These are phyloP conservation scores for Hagleromyces aurorensis DNA, from an alignment of 805 yeast species.

Conservation along the genomic window DNA sequence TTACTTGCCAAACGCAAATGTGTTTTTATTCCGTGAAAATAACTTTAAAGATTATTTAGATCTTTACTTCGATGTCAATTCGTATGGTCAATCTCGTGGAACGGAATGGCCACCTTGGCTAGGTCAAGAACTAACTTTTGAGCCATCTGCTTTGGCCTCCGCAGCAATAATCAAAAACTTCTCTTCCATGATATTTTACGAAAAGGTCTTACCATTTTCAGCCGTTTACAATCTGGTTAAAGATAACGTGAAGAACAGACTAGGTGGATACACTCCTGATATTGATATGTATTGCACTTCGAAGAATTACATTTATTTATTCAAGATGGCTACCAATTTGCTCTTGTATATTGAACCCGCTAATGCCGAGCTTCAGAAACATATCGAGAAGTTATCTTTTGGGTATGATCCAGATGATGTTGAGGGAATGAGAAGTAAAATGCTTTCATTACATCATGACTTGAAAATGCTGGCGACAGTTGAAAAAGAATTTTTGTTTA, in stretches of 20 bases:
- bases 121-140: slow-evolving; percentile 61
- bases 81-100: slow-evolving; percentile 49
- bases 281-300: slow-evolving; percentile 66
- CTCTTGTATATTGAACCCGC: slow-evolving; percentile 70
- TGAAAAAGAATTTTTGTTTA: slow-evolving; percentile 40
- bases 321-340: slow-evolving; percentile 52
- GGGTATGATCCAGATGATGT: slow-evolving; percentile 65
- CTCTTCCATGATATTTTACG: slow-evolving; percentile 53
- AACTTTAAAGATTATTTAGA: slow-evolving; percentile 37
- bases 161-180: slow-evolving; percentile 56
- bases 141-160: slow-evolving; percentile 39
- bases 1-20: slow-evolving; percentile 59
- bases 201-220: slow-evolving; percentile 42
- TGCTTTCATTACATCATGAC: slow-evolving; percentile 43
- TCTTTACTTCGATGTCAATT: slow-evolving; percentile 37
- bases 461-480: slow-evolving; percentile 36
- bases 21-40: slow-evolving; percentile 54
- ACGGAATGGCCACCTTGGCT: slow-evolving; percentile 86
- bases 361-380: slow-evolving; percentile 46
- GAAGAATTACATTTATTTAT: slow-evolving; percentile 59
- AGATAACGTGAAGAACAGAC: slow-evolving; percentile 34
- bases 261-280: slow-evolving; percentile 61
- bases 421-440: slow-evolving; percentile 38
- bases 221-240: slow-evolving; percentile 24
- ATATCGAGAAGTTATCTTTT: slow-evolving; percentile 56